Base-by-base conservation (phyloP, 805 yeast genomes). In the Starmerella powellii region DNA sequence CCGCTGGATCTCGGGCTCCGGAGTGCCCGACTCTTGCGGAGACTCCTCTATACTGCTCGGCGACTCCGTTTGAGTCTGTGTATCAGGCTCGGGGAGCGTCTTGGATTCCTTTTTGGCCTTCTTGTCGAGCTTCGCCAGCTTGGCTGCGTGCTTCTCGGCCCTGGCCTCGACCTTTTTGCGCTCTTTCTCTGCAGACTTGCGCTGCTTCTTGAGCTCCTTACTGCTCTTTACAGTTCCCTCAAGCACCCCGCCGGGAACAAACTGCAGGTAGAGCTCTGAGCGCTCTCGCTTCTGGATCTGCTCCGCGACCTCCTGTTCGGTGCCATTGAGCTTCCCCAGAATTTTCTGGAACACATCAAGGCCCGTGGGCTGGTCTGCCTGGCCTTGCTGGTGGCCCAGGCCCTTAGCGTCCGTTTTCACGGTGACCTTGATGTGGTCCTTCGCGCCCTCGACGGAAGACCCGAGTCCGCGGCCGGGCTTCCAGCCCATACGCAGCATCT, bases 301-400 rank as follows among this genome's bases (percentile, higher is more conserved):
- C 36, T 49, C 42, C 21, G 54, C 51, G 11, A 57, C 55, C 20
- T 81, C 72, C 43, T 69, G 72, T 27, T 75, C 80, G 55, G 80
- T 88, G 36, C 96, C 96, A 58, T 88, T 88, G 48, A 88, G 69
- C 57, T 86, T 73, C 10, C 96, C 96, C 48, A 88, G 66, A 35
- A 88, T 73, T 52, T 93, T 71, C 64, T 88, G 98, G 58, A 91
- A 88, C 3, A 80, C 94, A 60, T 91, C 97, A 32, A 88, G 68
- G 3, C 96, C 95, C 51, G 88, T 78, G 50, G 84, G 94, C 44
- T 84, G 94, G 53, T 78, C 76, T 51, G 79, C 58, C 19, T 42
- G 35, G 11, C 76, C 73, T 33, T 79, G 64, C 50, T 73, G 76
- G n/a, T 93, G 82, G n/a, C 98, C 98, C 6, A 88, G 67, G 0